Base-by-base conservation (phyloP, 1,139 yeast species). In the Saccharomyces hybrid region DNA sequence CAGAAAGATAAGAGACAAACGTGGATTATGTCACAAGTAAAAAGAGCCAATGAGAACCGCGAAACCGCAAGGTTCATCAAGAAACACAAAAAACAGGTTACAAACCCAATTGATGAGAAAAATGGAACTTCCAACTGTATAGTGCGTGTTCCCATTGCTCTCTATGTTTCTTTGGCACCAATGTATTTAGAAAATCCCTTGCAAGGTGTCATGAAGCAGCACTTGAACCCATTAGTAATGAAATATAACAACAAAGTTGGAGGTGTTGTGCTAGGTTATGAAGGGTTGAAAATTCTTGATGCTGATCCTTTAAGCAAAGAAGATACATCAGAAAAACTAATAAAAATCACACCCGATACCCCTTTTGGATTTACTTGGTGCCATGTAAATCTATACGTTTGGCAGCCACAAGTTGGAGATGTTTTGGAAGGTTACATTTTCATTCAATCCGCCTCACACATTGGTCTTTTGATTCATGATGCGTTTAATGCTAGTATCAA, bases 401-500 rank as follows among this genome's bases (percentile, higher is more conserved):
- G 99, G 98, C 82, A 80, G 64, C 99, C 99, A 4, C 82, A 81
- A 62, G 77, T 83, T 13, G 96, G 96, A 5, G 98, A 93, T 65
- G 73, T 76, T 1, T 72, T 91, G 32, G 96, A 91, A 68, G 99
- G 99, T 5, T 80, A 83, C 74, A 80, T 88, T 55, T 89, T 89
- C 73, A 83, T 93, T 80, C 97, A 91, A 74, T 85, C 97, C 1
- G 96, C 96, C 14, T 86, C 96, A 7, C 99, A 93, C 68, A 85
- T 95, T 65, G 98, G 98, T 57, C 76, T 93, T 59, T 78, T 93
- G 62, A 78, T 93, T 53, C 93, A 88, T 69, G 98, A 93, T 71
- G 88, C 96, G 0, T 93, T 93, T 75, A 95, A 93, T 72, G 98
- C 97, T 34, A 84, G 95, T 53, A 89, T 93, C 60, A 88, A 88